Evolutionary conservation across 2,329 filamentous ascomycete genomes (phyloP).

Genomic region (Coniella vitis): DNA sequence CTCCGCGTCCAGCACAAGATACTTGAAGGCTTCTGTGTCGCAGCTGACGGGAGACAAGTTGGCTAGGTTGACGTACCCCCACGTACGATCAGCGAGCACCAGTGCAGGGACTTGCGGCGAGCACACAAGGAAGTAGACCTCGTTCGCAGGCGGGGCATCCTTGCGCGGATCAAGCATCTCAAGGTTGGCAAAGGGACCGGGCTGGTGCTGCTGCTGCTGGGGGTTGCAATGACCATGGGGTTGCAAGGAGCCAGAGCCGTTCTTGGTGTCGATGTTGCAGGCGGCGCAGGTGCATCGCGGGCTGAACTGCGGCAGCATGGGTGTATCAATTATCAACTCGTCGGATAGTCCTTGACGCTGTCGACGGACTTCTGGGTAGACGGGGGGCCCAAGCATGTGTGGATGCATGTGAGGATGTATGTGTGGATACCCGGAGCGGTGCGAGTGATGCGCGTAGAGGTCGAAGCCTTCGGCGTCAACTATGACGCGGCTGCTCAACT

Average conservation of each 20-base stretch:
- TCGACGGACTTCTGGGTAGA: background rate
- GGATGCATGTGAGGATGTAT: background rate
- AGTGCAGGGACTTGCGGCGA: slow-evolving; percentile 40
- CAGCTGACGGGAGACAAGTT: slow-evolving; percentile 33
- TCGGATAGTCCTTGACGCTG: no score
- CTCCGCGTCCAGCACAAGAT: slow-evolving; percentile 41
- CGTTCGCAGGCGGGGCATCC: slow-evolving; percentile 30
- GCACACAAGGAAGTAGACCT: slow-evolving; percentile 38
- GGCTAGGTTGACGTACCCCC: slow-evolving; percentile 36
- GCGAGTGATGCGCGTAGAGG: slow-evolving; percentile 24
- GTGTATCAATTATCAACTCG: slow-evolving; percentile 21
- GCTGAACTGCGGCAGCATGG: slow-evolving; percentile 33
- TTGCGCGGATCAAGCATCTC: slow-evolving; percentile 32
- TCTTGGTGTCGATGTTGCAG: slow-evolving; percentile 23
- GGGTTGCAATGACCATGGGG: no score
- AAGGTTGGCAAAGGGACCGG: slow-evolving; percentile 32
- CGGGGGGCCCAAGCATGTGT: background rate
- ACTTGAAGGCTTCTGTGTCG: slow-evolving; percentile 43
- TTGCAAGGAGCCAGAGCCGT: no score
- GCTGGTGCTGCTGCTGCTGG: background rate
- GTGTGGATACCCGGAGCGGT: background rate
- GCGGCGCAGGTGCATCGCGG: slow-evolving; percentile 35
- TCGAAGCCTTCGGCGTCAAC: slow-evolving; percentile 36
- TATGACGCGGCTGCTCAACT: slow-evolving; percentile 35
- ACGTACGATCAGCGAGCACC: slow-evolving; percentile 36